Conservation (phyloP, 108 stramenopile genomes). For the Skeletonema marinoi region DNA sequence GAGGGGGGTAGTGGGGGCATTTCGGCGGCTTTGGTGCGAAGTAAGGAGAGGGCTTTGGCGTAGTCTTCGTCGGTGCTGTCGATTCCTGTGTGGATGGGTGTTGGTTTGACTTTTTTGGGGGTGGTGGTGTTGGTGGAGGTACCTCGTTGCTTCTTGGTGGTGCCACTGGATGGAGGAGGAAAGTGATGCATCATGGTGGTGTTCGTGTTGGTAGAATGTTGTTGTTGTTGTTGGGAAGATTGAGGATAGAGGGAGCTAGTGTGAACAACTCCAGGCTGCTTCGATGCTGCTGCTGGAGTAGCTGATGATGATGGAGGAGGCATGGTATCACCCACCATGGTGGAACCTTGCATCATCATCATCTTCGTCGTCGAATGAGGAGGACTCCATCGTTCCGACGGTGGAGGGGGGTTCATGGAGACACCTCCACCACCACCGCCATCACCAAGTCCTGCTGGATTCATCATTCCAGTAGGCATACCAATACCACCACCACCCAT, state of each 20-base stretch:
- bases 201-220: too few relatives aligned
- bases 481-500: too few relatives aligned
- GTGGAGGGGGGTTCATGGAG: background rate
- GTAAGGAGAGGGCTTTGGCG: conserved; percentile 17
- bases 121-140: too few relatives aligned
- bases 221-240: background rate
- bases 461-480: background rate
- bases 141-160: background rate
- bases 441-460: background rate
- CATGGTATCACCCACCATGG: background rate
- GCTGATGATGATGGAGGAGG: background rate
- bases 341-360: background rate
- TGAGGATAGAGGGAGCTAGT: background rate
- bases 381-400: too few relatives aligned
- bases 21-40: conserved; percentile 8
- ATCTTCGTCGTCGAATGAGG: too few relatives aligned
- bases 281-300: too few relatives aligned
- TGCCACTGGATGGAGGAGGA: background rate
- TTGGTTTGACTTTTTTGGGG: conserved; percentile 7
- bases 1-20: conserved; percentile 1
- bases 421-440: background rate
- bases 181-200: conserved; percentile 1
- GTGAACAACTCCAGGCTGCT: background rate
- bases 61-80: conserved; percentile 26
- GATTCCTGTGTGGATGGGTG: conserved; percentile 30